Evolutionary conservation across 495 filamentous ascomycete genomes (phyloP), one percentile per base, ranked within the genome.

Genomic region (Tuber melanosporum): DNA sequence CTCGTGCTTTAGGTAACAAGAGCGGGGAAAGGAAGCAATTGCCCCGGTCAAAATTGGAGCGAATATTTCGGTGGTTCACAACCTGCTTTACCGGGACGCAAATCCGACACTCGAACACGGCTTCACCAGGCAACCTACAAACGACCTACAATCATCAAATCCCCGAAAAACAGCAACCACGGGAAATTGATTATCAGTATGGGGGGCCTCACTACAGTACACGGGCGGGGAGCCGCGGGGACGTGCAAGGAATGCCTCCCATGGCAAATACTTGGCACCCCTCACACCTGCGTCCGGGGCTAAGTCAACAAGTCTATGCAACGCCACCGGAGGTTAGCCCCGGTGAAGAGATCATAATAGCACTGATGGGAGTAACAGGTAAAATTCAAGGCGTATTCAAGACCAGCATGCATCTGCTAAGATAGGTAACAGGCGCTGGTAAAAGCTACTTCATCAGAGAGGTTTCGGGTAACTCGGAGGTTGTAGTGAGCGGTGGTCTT

Each of bases 361-460:
- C 84, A 4, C 81, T 87, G 17, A 87, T 88, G 86, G 86, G 87
- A 3, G 73, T 85, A 20, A 86, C 86, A 17, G n/a, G 22, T 57
- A n/a, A 26, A 57, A 57, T 57, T 3, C 52, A 26, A 57, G 26
- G 52, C 0, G 10, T 26, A 26, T 57, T 12, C 52, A 3, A 26
- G 0, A 57, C n/a, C 22, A 12, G 3, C n/a, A 32, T 26, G n/a
- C 52, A 32, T 52, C 5, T 52, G 20, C 47, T 52, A 52, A 52
- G 6, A n/a, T 52, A 9, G 17, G 47, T 9, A 5, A 52, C 22
- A 52, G 86, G 86, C 5, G 78, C 83, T 1, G 85, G 85, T 10
- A 87, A 87, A 76, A 86, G 84, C 66, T 81, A 84, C 5, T 85
- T 86, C 71, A 85, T 86, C 17, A 80, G 79, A 14, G 49, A 78